These are phyloP conservation scores for Dothideomycetes sp. DNA, from an alignment of 2,329 filamentous ascomycete species.

Conservation along the genomic window DNA sequence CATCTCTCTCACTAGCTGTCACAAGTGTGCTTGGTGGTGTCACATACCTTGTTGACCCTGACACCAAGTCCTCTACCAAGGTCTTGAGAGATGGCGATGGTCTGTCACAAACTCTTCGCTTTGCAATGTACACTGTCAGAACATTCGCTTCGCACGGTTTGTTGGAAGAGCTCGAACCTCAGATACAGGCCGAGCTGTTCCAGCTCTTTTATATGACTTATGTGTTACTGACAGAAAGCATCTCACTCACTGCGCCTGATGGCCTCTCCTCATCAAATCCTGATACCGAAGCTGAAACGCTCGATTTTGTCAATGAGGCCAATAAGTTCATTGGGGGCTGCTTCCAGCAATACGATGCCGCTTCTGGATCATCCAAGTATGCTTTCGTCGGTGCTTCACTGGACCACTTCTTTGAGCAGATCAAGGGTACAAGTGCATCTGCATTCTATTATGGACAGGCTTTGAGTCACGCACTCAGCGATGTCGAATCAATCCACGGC, in stretches of 20 bases:
- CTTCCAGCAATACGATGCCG: constrained; percentile 9
- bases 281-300: constrained; percentile 36
- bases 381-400: constrained; percentile 23
- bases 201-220: constrained; percentile 45
- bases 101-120: constrained; percentile 63
- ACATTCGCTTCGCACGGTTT: constrained; percentile 42
- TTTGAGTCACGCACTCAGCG: constrained; percentile 28
- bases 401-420: constrained; percentile 18
- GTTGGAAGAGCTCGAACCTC: constrained; percentile 25
- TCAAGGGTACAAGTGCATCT: constrained; percentile 12
- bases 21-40: constrained; percentile 64
- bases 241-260: constrained; percentile 48
- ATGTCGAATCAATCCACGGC: constrained; percentile 35
- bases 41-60: constrained; percentile 49
- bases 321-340: constrained; percentile 22
- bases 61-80: background rate
- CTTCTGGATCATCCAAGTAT: constrained; percentile 6
- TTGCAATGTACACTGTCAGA: constrained; percentile 60
- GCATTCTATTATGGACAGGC: constrained; percentile 37
- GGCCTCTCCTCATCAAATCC: constrained; percentile 32
- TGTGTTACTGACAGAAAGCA: constrained; percentile 51
- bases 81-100: constrained; percentile 56
- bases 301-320: constrained; percentile 44
- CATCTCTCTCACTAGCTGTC: constrained; percentile 60
- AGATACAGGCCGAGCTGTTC: constrained; percentile 34